Evolutionary conservation across 2,329 filamentous ascomycete genomes (phyloP).

Genomic region (Lecanicillium sp.): DNA sequence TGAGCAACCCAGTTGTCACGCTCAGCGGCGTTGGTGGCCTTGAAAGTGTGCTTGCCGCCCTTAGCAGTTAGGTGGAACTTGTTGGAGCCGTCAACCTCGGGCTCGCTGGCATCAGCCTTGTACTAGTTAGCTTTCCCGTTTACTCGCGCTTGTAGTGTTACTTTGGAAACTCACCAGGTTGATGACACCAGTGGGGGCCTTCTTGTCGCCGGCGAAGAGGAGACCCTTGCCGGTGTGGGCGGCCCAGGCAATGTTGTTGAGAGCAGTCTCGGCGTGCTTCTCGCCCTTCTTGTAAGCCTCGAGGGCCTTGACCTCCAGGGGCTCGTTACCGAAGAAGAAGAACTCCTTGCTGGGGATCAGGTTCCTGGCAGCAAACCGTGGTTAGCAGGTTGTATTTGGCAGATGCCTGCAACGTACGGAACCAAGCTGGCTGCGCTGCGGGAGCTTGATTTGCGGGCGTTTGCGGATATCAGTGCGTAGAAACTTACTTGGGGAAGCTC

Average conservation of each 20-base stretch:
- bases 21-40: constrained; percentile 66
- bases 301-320: constrained; percentile 67
- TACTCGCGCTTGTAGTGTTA: not conserved
- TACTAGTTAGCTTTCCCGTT: constrained; percentile 19
- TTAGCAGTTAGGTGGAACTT: constrained; percentile 83
- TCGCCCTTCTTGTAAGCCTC: constrained; percentile 75
- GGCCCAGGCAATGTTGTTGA: constrained; percentile 82
- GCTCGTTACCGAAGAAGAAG: constrained; percentile 76
- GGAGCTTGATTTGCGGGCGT: too few species aligned
- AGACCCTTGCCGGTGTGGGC: constrained; percentile 92
- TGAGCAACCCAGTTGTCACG: constrained; percentile 89
- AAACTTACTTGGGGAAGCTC: constrained; percentile 73
- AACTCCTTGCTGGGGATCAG: constrained; percentile 87
- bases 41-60: constrained; percentile 90
- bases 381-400: constrained; percentile 13
- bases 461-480: constrained; percentile 6
- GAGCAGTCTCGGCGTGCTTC: constrained; percentile 68
- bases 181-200: constrained; percentile 71
- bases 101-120: constrained; percentile 57
- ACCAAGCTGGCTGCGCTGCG: too few species aligned
- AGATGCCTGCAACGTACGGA: too few species aligned
- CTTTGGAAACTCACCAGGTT: constrained; percentile 60
- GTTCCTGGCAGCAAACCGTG: constrained; percentile 47
- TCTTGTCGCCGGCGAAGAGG: constrained; percentile 85
- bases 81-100: constrained; percentile 65